Conservation (phyloP, 371 early-diverging fungal genomes). For the Mucor sp. region DNA sequence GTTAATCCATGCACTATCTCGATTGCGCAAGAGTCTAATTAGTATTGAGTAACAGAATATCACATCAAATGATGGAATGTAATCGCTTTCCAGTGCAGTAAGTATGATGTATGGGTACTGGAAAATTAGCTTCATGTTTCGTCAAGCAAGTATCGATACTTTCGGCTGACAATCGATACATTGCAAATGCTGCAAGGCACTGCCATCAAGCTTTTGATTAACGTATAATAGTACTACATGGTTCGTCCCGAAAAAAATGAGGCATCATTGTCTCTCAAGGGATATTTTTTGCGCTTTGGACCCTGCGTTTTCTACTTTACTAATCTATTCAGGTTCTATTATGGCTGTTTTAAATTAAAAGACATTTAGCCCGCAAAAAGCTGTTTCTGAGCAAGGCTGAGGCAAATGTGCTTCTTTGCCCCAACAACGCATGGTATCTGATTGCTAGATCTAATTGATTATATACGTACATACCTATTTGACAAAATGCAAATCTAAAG, state of each 20-base stretch:
- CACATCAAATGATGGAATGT: no score
- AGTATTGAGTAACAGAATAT: no score
- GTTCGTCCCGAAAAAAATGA: neutral
- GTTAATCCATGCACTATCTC: neutral
- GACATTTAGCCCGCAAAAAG: neutral
- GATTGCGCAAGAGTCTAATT: no score
- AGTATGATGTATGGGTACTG: no score
- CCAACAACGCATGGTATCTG: neutral
- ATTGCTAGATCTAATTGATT: neutral
- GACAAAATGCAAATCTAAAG: no score
- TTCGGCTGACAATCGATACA: neutral
- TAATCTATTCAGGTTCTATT: neutral
- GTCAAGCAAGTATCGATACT: no score
- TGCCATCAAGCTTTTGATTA: neutral
- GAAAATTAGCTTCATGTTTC: no score
- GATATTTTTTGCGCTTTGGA: neutral
- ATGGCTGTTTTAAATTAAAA: neutral
- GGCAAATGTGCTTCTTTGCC: neutral
- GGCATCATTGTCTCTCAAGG: neutral
- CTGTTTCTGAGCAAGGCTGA: neutral
- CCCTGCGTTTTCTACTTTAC: neutral
- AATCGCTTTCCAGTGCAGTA: no score
- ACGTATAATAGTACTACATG: no score
- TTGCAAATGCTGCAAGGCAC: neutral
- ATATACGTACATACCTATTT: neutral